Evolutionary conservation across 164 flowering plant species (phyloP).

Genomic region (Stephania yunnanensis): DNA sequence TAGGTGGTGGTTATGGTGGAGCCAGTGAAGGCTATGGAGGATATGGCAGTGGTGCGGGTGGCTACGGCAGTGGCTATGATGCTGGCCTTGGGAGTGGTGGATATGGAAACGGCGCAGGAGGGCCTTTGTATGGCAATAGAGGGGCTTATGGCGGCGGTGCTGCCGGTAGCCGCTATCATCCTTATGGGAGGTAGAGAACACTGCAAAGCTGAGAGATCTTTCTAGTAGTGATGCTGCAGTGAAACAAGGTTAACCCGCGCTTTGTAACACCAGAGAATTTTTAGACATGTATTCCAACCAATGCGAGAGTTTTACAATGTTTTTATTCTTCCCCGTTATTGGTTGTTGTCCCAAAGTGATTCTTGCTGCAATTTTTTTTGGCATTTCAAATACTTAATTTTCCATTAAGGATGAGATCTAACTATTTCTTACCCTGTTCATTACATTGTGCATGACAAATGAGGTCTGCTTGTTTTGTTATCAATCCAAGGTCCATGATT

Average conservation of each 20-base stretch:
- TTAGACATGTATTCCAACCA: neutral
- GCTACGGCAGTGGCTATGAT: conserved; percentile 40
- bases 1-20: conserved; percentile 57
- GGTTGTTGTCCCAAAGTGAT: neutral
- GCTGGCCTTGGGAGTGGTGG: conserved; percentile 31
- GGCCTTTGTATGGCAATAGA: conserved; percentile 48
- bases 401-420: neutral
- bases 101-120: conserved; percentile 43
- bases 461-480: neutral
- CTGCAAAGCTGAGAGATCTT: neutral
- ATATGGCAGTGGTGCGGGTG: conserved; percentile 31
- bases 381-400: neutral
- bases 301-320: neutral
- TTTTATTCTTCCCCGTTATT: neutral
- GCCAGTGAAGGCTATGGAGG: conserved; percentile 49
- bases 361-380: neutral
- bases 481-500: too few species aligned
- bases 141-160: conserved; percentile 44
- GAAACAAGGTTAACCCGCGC: conserved; percentile 1
- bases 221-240: neutral
- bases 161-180: conserved; percentile 55
- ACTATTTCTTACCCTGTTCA: neutral
- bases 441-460: neutral
- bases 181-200: conserved; percentile 46
- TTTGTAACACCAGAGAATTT: conserved; percentile 14